Percentiles rank a stretch among this genome's conserved stretches.
Evolutionary conservation across 371 early-diverging fungal genomes (phyloP).

Genomic region (Batkoa obscura): DNA sequence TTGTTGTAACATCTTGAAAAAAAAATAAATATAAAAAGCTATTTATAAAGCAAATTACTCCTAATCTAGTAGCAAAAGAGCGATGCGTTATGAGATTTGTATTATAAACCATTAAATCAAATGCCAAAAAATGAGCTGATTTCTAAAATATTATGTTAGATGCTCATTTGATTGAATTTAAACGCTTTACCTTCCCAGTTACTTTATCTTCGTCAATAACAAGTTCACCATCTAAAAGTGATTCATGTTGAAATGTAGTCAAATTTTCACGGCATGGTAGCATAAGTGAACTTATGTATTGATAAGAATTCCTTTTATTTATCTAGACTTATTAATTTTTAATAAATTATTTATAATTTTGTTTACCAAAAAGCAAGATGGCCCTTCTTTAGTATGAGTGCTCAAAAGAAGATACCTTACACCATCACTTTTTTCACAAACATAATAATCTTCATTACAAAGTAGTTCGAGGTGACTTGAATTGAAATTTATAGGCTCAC

Average conservation of each 20-base stretch:
- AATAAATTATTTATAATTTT: neutral
- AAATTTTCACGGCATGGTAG: constrained; percentile 22
- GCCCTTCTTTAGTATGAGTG: constrained; percentile 21
- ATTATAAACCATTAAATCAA: constrained; percentile 40
- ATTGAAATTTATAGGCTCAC: constrained; percentile 64
- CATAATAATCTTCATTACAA: constrained; percentile 63
- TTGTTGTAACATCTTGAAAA: constrained; percentile 27
- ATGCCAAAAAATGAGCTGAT: constrained; percentile 33
- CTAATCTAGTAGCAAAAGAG: constrained; percentile 35
- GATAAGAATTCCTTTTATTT: constrained; percentile 37
- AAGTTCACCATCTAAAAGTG: constrained; percentile 57
- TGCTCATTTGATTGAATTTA: too few relatives aligned
- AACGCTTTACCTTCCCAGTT: constrained; percentile 17
- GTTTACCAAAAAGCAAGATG: constrained; percentile 32
- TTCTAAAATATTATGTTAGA: constrained; percentile 12
- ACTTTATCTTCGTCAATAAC: constrained; percentile 25
- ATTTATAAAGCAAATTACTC: constrained; percentile 17
- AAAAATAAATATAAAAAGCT: neutral
- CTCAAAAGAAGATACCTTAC: constrained; percentile 47
- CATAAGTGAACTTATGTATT: constrained; percentile 27
- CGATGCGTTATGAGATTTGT: constrained; percentile 23
- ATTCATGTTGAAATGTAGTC: constrained; percentile 32
- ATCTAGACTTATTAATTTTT: constrained; percentile 17
- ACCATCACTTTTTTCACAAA: constrained; percentile 78
- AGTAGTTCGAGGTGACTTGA: constrained; percentile 36